Evolutionary conservation across 2,329 filamentous ascomycete genomes (phyloP), one percentile per base, ranked within the genome.

Genomic region (Calonectria ilicicola): DNA sequence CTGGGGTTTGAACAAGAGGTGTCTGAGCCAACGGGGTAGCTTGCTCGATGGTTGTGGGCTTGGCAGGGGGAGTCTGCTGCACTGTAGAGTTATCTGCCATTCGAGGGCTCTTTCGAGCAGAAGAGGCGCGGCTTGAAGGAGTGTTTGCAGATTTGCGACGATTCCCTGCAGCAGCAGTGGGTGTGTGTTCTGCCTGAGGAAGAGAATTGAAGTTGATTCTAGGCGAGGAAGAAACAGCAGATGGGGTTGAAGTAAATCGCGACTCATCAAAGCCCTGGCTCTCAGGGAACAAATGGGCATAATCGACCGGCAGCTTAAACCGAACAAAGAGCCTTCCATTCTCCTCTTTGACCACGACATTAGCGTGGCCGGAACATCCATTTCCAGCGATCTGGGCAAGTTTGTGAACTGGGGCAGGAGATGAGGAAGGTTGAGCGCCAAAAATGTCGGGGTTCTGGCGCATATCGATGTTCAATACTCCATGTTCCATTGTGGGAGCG

Each of bases 251-350:
- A 15, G 77, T 75, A 12, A 79, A 80, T 2, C 44, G 75, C 40
- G 78, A 77, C 42, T 80, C 79, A n/a, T 82, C 77, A 21, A 75
- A 73, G 3, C 78, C 80, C 64, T 82, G 80, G 65, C 69, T 81
- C 2, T 72, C 51, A 15, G 82, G 80, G 67, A 84, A 83, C 49
- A 82, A 68, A 42, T 76, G 66, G 29, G 80, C 78, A 67, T 80
- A 80, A 69, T 82, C 70, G 26, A 77, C 72, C 65, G 83, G 81
- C 65, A 84, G 51, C 83, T 84, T 84, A 83, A 84, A 84, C 81
- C 82, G 78, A 72, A 84, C 82, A 68, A 83, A 74, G 44, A 84
- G 80, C 67, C 81, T 77, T 47, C 76, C 81, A 46, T 79, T 78
- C 53, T 81, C 76, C 53, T 80, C 75, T 12, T 65, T 74, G 40